Conservation (phyloP, 1,139 yeast genomes). For the Saccharomyces hybrid region DNA sequence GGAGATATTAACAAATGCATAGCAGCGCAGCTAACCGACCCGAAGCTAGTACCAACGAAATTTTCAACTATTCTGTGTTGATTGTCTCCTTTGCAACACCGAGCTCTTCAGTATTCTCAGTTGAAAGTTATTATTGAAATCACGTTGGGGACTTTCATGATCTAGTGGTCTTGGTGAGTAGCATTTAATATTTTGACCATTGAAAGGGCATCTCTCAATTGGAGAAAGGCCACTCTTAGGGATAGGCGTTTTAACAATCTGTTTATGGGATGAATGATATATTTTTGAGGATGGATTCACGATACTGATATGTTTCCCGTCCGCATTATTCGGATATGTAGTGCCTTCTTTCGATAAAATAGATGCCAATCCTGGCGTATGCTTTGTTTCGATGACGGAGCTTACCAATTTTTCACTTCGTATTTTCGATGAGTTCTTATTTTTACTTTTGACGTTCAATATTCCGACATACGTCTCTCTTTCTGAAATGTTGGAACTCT, state of each 20-base stretch:
- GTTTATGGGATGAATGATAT: conserved; percentile 8
- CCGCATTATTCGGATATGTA: not conserved
- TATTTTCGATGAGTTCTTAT: not conserved
- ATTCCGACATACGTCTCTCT: not conserved
- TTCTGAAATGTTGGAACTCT: not conserved
- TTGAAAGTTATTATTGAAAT: conserved; percentile 5
- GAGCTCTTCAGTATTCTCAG: conserved; percentile 14
- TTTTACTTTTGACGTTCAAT: not conserved
- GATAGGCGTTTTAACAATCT: conserved; percentile 13
- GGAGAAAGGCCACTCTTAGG: conserved; percentile 6
- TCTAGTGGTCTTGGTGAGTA: not conserved
- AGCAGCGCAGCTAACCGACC: not conserved
- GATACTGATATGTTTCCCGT: conserved; percentile 6
- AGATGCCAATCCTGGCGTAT: not conserved
- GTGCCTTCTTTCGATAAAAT: not conserved
- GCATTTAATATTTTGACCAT: not conserved
- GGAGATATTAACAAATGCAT: not conserved
- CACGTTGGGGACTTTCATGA: not conserved
- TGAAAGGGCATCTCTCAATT: not conserved
- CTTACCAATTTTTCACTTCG: not conserved
- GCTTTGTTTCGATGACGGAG: not conserved
- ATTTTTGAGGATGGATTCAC: conserved; percentile 4
- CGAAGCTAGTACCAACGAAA: not conserved
- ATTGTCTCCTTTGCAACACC: conserved; percentile 12
- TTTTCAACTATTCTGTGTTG: not conserved